Evolutionary conservation across 164 flowering plant species (phyloP), one percentile per base, ranked within the genome.

Genomic region (Stephania japonica): DNA sequence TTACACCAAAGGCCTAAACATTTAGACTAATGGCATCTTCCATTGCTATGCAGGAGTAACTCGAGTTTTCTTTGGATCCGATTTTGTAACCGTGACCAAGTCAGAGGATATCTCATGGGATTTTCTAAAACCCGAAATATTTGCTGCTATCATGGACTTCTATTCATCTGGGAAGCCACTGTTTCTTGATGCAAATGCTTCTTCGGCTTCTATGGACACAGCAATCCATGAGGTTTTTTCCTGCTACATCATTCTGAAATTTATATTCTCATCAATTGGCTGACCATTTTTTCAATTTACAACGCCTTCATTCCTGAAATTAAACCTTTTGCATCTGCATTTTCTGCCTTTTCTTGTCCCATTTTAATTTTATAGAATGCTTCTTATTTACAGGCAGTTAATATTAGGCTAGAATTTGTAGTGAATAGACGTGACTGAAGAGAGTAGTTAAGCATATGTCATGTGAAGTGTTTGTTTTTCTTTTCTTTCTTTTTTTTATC

Each of bases 121-220:
- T 82, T 43, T 89, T 66, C 78, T 92, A 24, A 94, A 91, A 78
- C 98, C 97, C n/a, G 91, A 92, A 81, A 84, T 92, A 61, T 92
- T 95, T 87, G 98, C 99, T 5, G 97, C 92, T 44, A 88, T 92
- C 69, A 92, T 95, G 99, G 98, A 95, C 69, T 92, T 92, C 77
- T 92, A 91, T 74, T 82, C 98, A 42, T 91, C 97, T 44, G 93
- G 98, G 26, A 81, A 90, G 72, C 94, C 98, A 56, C 76, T 92
- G 69, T 88, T 92, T 83, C 84, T 95, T 7, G 98, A 92, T 73
- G 77, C 95, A 19, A 68, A 76, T 75, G 74, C 83, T 69, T 85
- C 83, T 69, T 85, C 92, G 5, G 83, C 98, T 70, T 80, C 97
- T 62, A 88, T 71, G 89, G 96, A 92, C 86, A 95, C 96, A 19